Conservation (phyloP, 2,329 filamentous ascomycete genomes). For the Phialemoniopsis sp. region DNA sequence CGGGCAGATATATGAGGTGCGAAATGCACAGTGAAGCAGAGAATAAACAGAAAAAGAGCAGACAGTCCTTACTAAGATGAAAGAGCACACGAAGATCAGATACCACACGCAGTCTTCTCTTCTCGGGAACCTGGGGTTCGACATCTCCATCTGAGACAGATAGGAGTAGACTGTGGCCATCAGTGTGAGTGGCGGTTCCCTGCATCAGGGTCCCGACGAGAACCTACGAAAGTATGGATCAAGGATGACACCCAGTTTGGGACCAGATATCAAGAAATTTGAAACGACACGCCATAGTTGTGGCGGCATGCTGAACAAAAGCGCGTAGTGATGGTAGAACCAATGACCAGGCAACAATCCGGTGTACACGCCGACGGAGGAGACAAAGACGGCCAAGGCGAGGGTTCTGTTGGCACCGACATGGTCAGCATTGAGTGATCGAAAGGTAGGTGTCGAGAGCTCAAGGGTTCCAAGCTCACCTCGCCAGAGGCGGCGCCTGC, state of each 20-base stretch:
- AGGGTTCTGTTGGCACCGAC: constrained; percentile 53
- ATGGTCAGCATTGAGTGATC: no score
- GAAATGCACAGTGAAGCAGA: constrained; percentile 9
- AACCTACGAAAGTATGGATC: constrained; percentile 68
- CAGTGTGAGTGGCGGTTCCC: not conserved
- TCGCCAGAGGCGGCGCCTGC: constrained; percentile 34
- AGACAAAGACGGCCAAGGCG: constrained; percentile 57
- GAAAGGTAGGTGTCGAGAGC: not conserved
- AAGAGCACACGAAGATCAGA: constrained; percentile 64
- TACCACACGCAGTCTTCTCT: constrained; percentile 82
- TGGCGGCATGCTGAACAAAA: constrained; percentile 51
- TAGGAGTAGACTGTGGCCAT: constrained; percentile 64
- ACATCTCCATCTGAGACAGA: constrained; percentile 67
- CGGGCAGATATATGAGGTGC: constrained; percentile 71
- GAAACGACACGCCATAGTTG: constrained; percentile 38
- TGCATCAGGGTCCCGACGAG: constrained; percentile 7
- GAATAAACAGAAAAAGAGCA: constrained; percentile 12
- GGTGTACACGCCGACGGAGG: constrained; percentile 59
- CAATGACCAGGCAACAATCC: constrained; percentile 45
- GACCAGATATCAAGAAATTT: constrained; percentile 35
- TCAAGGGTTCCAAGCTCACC: constrained; percentile 27
- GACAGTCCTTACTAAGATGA: constrained; percentile 70
- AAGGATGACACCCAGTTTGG: constrained; percentile 52
- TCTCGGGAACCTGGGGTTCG: constrained; percentile 65
- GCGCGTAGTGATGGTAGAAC: constrained; percentile 49